Conservation (phyloP, 164 flowering plant species). For the Saururus chinensis region DNA sequence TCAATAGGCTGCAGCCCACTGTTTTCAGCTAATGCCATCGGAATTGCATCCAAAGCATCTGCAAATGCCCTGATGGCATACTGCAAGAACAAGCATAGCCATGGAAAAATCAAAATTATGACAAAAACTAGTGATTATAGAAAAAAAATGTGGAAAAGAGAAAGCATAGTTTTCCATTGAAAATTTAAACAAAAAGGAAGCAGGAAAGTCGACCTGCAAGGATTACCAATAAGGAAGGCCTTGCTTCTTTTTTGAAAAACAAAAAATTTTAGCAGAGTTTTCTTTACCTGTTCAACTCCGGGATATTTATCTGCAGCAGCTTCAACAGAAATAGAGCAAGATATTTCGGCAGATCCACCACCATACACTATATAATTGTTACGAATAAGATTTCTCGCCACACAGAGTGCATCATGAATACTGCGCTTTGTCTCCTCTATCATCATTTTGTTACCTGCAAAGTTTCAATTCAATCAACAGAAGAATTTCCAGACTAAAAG, state of each 20-base stretch:
- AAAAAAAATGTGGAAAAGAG: neutral
- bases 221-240: neutral
- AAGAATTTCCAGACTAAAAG: too few species aligned
- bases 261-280: neutral
- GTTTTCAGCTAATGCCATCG: conserved; percentile 99
- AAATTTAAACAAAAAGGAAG: neutral
- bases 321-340: conserved; percentile 95
- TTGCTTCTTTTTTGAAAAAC: neutral
- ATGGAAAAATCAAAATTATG: neutral
- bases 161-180: neutral
- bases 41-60: conserved; percentile 89
- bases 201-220: neutral
- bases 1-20: conserved; percentile 98
- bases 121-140: neutral
- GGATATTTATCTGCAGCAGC: conserved; percentile 90
- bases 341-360: conserved; percentile 96
- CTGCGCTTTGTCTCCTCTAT: conserved; percentile 99
- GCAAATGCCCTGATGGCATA: conserved; percentile 95
- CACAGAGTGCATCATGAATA: conserved; percentile 92
- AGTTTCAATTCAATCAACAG: neutral
- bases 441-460: conserved; percentile 96
- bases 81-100: conserved; percentile 26
- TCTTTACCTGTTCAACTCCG: conserved; percentile 93
- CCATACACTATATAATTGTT: conserved; percentile 96
- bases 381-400: conserved; percentile 87